Evolutionary conservation across 306 rosid genomes (phyloP).

Genomic region (Prunus fruticosa): DNA sequence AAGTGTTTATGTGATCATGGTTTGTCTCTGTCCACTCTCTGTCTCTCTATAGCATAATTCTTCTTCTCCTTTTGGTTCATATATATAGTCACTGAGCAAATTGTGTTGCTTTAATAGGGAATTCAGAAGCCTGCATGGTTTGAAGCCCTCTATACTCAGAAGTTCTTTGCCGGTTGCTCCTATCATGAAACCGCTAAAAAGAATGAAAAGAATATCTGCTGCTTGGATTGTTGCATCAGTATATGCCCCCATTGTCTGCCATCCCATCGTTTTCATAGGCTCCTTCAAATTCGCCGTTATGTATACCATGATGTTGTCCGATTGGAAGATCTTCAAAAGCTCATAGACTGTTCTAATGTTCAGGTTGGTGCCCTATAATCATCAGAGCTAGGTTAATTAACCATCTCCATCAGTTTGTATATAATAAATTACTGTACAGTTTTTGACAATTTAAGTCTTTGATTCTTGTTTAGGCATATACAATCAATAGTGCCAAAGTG

Average conservation of each 20-base stretch:
- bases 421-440: background rate
- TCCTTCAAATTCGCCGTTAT: constrained; percentile 96
- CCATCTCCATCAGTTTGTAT: background rate
- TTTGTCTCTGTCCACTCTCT: constrained; percentile 19
- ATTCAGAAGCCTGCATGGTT: constrained; percentile 95
- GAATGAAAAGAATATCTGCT: constrained; percentile 92
- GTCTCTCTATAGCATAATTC: constrained; percentile 12
- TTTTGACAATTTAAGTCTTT: background rate
- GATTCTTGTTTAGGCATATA: constrained; percentile 55
- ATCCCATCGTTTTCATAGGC: constrained; percentile 82
- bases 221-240: constrained; percentile 92
- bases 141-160: constrained; percentile 79
- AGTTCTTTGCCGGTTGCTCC: constrained; percentile 78
- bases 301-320: constrained; percentile 93
- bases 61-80: constrained; percentile 5
- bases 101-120: constrained; percentile 41
- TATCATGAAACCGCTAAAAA: constrained; percentile 77
- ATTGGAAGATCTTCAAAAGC: constrained; percentile 93
- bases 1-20: constrained; percentile 66
- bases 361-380: constrained; percentile 44
- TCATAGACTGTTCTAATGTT: constrained; percentile 88
- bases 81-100: constrained; percentile 1
- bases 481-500: constrained; percentile 94
- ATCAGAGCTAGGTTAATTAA: background rate
- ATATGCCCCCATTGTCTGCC: constrained; percentile 95